Evolutionary conservation across 306 rosid genomes (phyloP).

Genomic region (Abrus pulchellus): DNA sequence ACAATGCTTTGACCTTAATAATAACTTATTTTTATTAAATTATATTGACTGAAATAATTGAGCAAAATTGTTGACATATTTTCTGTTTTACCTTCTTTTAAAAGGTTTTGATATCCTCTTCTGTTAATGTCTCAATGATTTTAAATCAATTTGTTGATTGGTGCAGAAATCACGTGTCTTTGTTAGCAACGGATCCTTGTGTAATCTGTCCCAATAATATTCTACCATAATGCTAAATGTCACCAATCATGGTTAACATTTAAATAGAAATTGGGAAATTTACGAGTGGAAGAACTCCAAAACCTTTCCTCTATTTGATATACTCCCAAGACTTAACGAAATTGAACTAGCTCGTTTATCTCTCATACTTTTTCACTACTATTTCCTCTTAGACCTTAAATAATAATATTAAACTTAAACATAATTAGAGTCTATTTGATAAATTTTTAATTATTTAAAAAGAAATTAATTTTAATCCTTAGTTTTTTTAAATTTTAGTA

Average conservation of each 20-base stretch:
- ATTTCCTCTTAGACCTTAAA: no score
- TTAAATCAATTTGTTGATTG: not conserved
- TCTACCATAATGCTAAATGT: no score
- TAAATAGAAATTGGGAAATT: conserved; percentile 9
- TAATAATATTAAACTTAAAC: no score
- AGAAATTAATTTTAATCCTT: no score
- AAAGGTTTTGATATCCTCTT: not conserved
- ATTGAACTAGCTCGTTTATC: no score
- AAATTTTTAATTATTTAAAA: no score
- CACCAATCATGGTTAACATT: not conserved
- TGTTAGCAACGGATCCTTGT: no score
- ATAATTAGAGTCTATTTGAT: no score
- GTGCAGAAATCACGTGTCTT: not conserved
- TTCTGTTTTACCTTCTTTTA: not conserved
- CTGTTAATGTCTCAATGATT: not conserved
- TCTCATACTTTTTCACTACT: no score
- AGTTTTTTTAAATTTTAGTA: no score
- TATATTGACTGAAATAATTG: not conserved
- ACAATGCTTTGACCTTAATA: conserved; percentile 73
- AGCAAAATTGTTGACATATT: conserved; percentile 4
- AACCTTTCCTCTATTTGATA: not conserved
- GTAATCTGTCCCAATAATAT: no score
- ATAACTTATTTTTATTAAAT: conserved; percentile 58
- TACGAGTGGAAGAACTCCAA: not conserved
- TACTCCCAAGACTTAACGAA: no score